Base-by-base conservation (phyloP, 768 basidiomycete species). In the Mycena albidolilacea region DNA sequence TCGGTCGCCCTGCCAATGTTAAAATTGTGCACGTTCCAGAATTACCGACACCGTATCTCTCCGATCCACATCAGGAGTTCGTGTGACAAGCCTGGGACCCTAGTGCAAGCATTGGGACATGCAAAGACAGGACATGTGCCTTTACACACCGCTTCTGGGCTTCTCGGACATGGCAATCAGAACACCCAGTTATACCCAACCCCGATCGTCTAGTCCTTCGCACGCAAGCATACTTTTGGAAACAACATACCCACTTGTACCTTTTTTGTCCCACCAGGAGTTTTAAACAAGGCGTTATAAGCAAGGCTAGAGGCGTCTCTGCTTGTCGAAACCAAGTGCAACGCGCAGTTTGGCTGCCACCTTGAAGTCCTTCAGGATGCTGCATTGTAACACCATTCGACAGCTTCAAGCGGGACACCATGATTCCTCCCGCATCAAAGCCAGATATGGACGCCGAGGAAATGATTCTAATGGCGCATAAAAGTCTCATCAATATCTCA, bases 131-230 rank as follows among this genome's bases (percentile, higher is more conserved):
- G 44, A 41, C 46, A 41, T 43, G 60, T 37, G 54, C 19, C 17
- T 21, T 10, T 35, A 5, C 19, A 69, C 59, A 69, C 60, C 14
- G 60, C 48, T 23, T 54, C 4, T 55, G 70, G 70, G 48, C 64
- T 62, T 67, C 59, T 71, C 70, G 70, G 70, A 39, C 59, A 30
- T 39, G 58, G 64, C 66, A 58, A 72, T 67, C 71, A 67, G 30
- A 38, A 43, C 30, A 30, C 30, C 30, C 30, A 30, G 30, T 19
- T 23, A 30, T 50, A 54, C 23, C 37, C 39, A 21, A 43, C 10
- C 57, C 61, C 54, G 37, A 44, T 9, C 39, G 65, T 59, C 38
- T 21, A 64, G 37, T n/a, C 43, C 19, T 55, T 69, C 68, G 43
- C 72, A 61, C 54, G 21, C 2, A 58, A 39, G 44, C 11, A 21